phyloP scores from a whole-genome alignment of 306 rosid genomes.

The Vigna unguiculata region DNA sequence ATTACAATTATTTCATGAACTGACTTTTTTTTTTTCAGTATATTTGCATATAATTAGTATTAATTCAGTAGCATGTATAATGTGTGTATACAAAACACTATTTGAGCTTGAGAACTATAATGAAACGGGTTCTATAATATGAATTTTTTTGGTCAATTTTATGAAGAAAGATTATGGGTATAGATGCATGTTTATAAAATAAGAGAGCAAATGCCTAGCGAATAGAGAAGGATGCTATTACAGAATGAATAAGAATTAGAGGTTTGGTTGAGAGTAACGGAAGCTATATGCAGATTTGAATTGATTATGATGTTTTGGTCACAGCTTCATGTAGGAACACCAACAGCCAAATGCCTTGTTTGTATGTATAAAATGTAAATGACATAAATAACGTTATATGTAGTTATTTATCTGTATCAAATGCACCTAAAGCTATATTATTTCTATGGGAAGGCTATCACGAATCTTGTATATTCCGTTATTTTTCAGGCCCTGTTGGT shows the following conservation, averaged over 20 bases:
- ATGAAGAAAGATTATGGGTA: background rate
- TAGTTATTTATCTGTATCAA: background rate
- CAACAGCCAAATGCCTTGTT: background rate
- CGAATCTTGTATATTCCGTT: constrained; percentile 7
- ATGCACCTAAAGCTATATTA: background rate
- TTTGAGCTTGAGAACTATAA: background rate
- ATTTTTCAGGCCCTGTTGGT: constrained; percentile 55
- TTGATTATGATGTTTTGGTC: background rate
- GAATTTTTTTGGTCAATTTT: background rate
- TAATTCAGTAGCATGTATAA: background rate
- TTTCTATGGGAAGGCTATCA: background rate
- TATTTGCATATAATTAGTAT: background rate
- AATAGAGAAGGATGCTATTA: background rate
- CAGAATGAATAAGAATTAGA: background rate
- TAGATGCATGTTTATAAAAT: background rate
- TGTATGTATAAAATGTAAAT: background rate
- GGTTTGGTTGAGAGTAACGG: background rate
- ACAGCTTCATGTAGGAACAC: background rate
- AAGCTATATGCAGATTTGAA: constrained; percentile 5
- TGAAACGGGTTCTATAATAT: background rate
- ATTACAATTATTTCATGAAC: background rate
- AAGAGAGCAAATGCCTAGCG: background rate
- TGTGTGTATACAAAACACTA: background rate
- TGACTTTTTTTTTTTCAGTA: background rate
- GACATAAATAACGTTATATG: background rate